Base-by-base conservation (phyloP, 768 basidiomycete species). In the Termitomyces sp. region DNA sequence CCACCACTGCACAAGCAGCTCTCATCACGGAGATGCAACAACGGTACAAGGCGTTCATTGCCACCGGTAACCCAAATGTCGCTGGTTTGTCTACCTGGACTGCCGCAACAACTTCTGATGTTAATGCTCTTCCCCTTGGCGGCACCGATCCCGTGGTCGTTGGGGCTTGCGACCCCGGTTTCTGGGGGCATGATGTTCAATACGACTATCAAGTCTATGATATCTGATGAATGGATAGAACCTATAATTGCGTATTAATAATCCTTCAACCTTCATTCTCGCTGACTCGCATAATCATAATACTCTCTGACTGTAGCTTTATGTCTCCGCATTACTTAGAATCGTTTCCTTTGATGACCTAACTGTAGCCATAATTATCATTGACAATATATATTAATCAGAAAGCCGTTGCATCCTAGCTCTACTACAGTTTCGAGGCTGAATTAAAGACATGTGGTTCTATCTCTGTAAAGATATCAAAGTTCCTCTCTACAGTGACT, bases 151-250 rank as follows among this genome's bases (percentile, higher is more conserved):
- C 76, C 58, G 77, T 77, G 3, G 61, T 78, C 37, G 70, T 79
- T 31, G 85, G 83, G 53, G 84, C 85, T 15, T 92, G 89, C 65
- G 75, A 73, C 56, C 79, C 84, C 26, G 74, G 68, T 51, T 88
- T 88, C 72, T 91, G 89, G 88, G 90, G 90, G 22, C 62, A 70
- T 10, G 70, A 64, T 18, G 82, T 86, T 28, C 73, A 73, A 36
- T 92, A 84, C 65, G 90, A 91, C 72, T 91, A 90, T 70, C 88
- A 91, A 68, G 72, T 83, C 51, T 88, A 72, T 60, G 65, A 70
- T 62, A 71, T 78, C 60, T 80, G 73, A 69, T 62, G 37, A 52
- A 48, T 62, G 26, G 39, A 46, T 18, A 61, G 18, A 58, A 39
- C 22, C 20, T 42, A 49, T 20, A n/a, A 4, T 24, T 15, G 36